These are phyloP conservation scores for Penicillium canariense DNA, from an alignment of 495 filamentous ascomycete species.

Conservation along the genomic window DNA sequence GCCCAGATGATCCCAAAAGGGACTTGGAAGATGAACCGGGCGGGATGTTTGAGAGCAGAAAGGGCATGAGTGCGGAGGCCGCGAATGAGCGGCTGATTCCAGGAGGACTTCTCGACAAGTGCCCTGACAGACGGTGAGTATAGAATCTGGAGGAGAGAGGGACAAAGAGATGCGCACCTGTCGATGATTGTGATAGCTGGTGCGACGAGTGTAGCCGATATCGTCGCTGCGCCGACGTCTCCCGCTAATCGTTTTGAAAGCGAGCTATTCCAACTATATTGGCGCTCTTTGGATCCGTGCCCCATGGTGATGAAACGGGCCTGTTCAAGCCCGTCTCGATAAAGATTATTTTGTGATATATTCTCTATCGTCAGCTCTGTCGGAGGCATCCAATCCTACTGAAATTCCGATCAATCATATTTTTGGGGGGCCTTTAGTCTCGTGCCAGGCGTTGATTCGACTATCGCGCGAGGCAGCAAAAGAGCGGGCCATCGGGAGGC, in stretches of 20 bases:
- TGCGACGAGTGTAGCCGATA: slow-evolving; percentile 31
- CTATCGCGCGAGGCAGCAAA: too few relatives aligned
- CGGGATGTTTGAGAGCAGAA: slow-evolving; percentile 19
- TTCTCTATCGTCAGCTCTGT: too few relatives aligned
- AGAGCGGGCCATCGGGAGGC: slow-evolving; percentile 9
- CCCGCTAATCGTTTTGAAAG: slow-evolving; percentile 19
- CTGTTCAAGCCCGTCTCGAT: too few relatives aligned
- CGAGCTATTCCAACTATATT: slow-evolving; percentile 12
- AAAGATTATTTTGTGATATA: neutral
- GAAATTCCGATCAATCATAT: too few relatives aligned
- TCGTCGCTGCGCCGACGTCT: slow-evolving; percentile 28
- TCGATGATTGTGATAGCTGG: slow-evolving; percentile 36
- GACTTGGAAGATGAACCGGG: slow-evolving; percentile 23
- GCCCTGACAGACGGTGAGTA: slow-evolving; percentile 20
- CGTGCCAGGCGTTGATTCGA: neutral
- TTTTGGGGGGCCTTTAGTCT: too few relatives aligned
- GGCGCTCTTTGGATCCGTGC: neutral
- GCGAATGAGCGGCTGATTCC: slow-evolving; percentile 24
- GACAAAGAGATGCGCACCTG: slow-evolving; percentile 15
- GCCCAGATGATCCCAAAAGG: slow-evolving; percentile 31
- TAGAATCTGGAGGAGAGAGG: neutral
- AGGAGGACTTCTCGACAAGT: slow-evolving; percentile 30
- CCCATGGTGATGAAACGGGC: slow-evolving; percentile 12
- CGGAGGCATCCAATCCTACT: too few relatives aligned
- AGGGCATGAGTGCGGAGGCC: slow-evolving; percentile 28